Evolutionary conservation across 148 eudicot genomes (phyloP).

Genomic region (Diospyros kaki): DNA sequence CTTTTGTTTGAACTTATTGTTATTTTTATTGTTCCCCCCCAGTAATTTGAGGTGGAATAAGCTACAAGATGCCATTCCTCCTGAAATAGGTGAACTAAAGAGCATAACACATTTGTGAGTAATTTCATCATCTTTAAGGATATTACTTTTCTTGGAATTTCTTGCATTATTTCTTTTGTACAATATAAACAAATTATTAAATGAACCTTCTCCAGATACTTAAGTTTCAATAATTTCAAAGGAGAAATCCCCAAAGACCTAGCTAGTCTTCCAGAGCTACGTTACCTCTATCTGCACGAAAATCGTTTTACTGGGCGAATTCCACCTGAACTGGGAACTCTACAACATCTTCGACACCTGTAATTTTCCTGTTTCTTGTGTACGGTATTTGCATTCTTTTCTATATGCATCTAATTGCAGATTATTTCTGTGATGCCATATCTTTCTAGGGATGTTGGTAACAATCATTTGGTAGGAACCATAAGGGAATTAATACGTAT

Average conservation of each 20-base stretch:
- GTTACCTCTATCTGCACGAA: conserved; percentile 80
- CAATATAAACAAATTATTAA: not conserved
- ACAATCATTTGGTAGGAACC: conserved; percentile 91
- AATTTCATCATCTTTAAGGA: conserved; percentile 15
- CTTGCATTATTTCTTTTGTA: not conserved
- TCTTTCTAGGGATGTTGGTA: conserved; percentile 75
- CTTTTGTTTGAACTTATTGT: not conserved
- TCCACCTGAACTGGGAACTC: conserved; percentile 91
- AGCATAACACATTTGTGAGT: conserved; percentile 92
- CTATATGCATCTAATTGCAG: not conserved
- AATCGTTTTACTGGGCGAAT: conserved; percentile 84
- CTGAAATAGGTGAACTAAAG: conserved; percentile 92
- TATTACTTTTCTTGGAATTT: conserved; percentile 1
- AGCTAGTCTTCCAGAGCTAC: conserved; percentile 84
- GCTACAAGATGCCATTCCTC: conserved; percentile 89
- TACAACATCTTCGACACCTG: conserved; percentile 79
- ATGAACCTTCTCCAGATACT: conserved; percentile 46
- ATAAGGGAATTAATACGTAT: conserved; percentile 92
- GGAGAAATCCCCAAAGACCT: conserved; percentile 95
- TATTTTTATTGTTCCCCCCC: conserved; percentile 15
- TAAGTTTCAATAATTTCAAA: conserved; percentile 92
- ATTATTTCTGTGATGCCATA: conserved; percentile 9
- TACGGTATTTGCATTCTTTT: not conserved
- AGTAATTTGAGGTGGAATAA: conserved; percentile 99
- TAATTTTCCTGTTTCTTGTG: conserved; percentile 21